Evolutionary conservation across 305 asterid genomes (phyloP).

Genomic region (Plantago rigida): DNA sequence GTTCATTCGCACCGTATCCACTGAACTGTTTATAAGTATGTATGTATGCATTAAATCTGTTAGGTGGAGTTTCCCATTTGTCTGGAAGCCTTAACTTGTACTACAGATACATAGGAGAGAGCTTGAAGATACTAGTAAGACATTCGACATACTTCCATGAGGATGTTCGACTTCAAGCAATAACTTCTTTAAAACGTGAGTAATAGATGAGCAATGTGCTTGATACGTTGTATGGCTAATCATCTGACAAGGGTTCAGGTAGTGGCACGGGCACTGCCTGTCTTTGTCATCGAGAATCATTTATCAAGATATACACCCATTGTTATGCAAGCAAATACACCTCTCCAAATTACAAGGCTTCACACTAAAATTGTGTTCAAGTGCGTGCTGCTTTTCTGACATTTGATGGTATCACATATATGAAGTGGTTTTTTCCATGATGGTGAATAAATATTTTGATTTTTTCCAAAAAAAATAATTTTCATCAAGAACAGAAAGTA

Average conservation of each 20-base stretch:
- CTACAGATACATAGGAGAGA: conserved; percentile 80
- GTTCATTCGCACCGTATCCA: conserved; percentile 89
- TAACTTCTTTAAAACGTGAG: conserved; percentile 78
- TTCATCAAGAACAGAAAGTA: too few species aligned
- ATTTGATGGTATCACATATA: neutral
- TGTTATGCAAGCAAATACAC: conserved; percentile 8
- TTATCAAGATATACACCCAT: conserved; percentile 13
- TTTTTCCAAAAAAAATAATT: neutral
- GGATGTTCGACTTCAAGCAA: conserved; percentile 96
- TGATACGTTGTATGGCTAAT: conserved; percentile 12
- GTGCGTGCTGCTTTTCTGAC: conserved; percentile 11
- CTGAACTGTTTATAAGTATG: conserved; percentile 1
- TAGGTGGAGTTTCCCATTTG: conserved; percentile 6
- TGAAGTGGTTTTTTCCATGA: conserved; percentile 5
- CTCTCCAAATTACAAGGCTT: conserved; percentile 5
- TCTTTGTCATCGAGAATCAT: conserved; percentile 1
- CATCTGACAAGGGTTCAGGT: conserved; percentile 16
- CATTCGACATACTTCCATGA: conserved; percentile 88
- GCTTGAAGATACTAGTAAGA: conserved; percentile 67
- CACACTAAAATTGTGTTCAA: conserved; percentile 11
- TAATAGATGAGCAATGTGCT: conserved; percentile 20
- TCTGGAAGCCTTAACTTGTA: conserved; percentile 43
- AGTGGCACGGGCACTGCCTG: neutral
- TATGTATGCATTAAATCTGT: neutral
- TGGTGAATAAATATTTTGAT: conserved; percentile 8